Percentiles rank a stretch among this genome's conserved stretches.
phyloP scores from a whole-genome alignment of 257 asterid species.

The Linderniella brevidens region DNA sequence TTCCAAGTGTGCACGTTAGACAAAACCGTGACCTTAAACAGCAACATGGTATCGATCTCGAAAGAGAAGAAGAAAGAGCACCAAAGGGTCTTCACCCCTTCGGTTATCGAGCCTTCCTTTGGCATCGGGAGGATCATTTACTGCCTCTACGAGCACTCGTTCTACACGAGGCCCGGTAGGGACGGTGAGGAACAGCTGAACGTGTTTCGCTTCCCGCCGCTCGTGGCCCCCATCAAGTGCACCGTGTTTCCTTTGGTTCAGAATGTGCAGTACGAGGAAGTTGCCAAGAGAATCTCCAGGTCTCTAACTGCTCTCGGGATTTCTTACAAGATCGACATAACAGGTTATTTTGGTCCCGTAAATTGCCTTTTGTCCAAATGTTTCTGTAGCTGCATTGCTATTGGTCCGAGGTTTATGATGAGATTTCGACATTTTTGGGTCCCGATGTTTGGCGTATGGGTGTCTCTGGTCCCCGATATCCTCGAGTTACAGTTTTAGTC shows the following conservation, averaged over 20 bases:
- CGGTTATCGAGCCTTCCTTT: conserved; percentile 84
- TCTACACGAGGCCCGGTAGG: conserved; percentile 56
- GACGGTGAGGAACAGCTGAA: conserved; percentile 73
- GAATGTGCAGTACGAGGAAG: conserved; percentile 52
- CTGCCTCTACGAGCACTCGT: conserved; percentile 72
- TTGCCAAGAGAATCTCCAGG: conserved; percentile 46
- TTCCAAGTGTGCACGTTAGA: conserved; percentile 54
- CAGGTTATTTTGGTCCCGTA: conserved; percentile 28
- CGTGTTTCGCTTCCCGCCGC: conserved; percentile 65
- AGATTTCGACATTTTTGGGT: not conserved
- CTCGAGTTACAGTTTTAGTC: too few species aligned
- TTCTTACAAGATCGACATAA: conserved; percentile 64
- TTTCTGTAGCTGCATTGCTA: not conserved
- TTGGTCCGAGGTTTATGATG: not conserved
- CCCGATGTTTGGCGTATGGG: too few species aligned
- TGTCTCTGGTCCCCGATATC: too few species aligned
- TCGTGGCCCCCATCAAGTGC: conserved; percentile 82
- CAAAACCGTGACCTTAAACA: conserved; percentile 52
- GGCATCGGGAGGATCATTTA: conserved; percentile 83
- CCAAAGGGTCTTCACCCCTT: conserved; percentile 78
- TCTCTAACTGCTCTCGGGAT: conserved; percentile 56
- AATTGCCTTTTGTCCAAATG: not conserved
- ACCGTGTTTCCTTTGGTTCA: conserved; percentile 87
- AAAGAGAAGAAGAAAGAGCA: conserved; percentile 66
- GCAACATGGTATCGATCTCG: conserved; percentile 53